Evolutionary conservation across 768 basidiomycete species (phyloP).

Genomic region (Leccinum longicurvipes): DNA sequence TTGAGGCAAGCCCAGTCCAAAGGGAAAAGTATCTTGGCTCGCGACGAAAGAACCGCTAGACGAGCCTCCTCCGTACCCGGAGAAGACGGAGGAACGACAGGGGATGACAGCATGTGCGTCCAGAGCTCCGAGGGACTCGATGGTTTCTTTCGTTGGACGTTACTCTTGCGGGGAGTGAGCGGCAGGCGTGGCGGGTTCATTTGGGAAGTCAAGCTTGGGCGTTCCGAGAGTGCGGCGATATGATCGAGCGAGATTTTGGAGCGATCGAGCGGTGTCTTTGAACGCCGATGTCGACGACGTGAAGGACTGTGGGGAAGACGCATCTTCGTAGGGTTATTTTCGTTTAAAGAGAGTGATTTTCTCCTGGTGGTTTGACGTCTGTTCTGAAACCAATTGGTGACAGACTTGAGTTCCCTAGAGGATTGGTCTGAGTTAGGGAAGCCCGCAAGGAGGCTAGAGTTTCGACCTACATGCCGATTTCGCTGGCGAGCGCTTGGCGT

Average conservation of each 20-base stretch:
- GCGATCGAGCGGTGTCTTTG: constrained; percentile 19
- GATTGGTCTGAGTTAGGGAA: constrained; percentile 5
- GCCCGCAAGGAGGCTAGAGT: neutral
- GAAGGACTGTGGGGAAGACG: constrained; percentile 2
- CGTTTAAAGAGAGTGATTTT: constrained; percentile 19
- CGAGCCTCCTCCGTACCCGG: constrained; percentile 26
- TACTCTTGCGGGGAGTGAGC: constrained; percentile 29
- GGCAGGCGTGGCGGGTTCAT: constrained; percentile 9
- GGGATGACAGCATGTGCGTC: constrained; percentile 31
- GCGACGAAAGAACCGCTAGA: constrained; percentile 25
- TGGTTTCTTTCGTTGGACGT: neutral
- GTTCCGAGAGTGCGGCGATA: constrained; percentile 30
- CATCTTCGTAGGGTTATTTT: constrained; percentile 20
- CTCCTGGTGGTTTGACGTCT: constrained; percentile 53
- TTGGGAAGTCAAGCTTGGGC: constrained; percentile 19
- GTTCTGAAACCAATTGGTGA: constrained; percentile 83
- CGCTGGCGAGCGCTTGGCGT: constrained; percentile 37
- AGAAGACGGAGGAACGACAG: constrained; percentile 15
- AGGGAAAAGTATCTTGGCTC: constrained; percentile 46
- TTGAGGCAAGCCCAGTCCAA: constrained; percentile 75
- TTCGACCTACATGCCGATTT: constrained; percentile 38
- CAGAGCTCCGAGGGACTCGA: constrained; percentile 25
- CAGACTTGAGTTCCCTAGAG: constrained; percentile 60
- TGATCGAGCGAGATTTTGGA: constrained; percentile 30
- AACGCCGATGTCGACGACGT: constrained; percentile 4